Percentiles rank a stretch among this genome's conserved stretches.
Evolutionary conservation across 2,329 filamentous ascomycete species (phyloP).

Genomic region (Laburnicola sp.): DNA sequence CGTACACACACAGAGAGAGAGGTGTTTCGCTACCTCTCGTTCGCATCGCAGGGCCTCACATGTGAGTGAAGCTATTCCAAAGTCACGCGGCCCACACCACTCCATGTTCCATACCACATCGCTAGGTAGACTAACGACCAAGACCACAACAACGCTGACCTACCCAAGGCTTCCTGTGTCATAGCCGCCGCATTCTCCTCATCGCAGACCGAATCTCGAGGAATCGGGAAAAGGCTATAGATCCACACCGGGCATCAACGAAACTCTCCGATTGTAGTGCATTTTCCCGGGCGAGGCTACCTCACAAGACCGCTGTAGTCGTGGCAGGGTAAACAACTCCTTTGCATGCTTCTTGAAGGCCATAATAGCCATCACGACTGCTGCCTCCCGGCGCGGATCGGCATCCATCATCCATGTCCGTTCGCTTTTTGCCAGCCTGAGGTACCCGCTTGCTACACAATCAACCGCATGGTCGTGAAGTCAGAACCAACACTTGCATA

Average conservation of each 20-base stretch:
- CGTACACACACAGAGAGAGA: background rate
- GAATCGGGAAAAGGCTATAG: background rate
- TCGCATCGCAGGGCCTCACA: background rate
- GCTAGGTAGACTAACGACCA: background rate
- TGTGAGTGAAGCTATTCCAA: too few species aligned
- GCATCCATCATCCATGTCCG: too few species aligned
- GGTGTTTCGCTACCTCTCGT: background rate
- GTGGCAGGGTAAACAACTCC: background rate
- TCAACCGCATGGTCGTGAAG: too few species aligned
- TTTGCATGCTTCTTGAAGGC: background rate
- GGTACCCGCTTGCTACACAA: too few species aligned
- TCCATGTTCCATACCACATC: background rate
- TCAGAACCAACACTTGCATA: too few species aligned
- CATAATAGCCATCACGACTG: background rate
- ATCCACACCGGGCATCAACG: background rate
- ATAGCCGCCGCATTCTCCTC: background rate
- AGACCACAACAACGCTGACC: background rate
- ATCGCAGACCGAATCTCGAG: background rate
- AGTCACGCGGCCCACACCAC: background rate
- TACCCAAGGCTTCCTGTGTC: background rate
- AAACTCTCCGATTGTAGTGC: conserved; percentile 11
- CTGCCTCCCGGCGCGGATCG: too few species aligned
- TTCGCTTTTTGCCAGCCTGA: too few species aligned
- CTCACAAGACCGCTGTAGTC: background rate
- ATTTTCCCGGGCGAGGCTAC: conserved; percentile 17